Evolutionary conservation across 768 basidiomycete species (phyloP), one percentile per base, ranked within the genome.

Genomic region (Lactifluus subvellereus): DNA sequence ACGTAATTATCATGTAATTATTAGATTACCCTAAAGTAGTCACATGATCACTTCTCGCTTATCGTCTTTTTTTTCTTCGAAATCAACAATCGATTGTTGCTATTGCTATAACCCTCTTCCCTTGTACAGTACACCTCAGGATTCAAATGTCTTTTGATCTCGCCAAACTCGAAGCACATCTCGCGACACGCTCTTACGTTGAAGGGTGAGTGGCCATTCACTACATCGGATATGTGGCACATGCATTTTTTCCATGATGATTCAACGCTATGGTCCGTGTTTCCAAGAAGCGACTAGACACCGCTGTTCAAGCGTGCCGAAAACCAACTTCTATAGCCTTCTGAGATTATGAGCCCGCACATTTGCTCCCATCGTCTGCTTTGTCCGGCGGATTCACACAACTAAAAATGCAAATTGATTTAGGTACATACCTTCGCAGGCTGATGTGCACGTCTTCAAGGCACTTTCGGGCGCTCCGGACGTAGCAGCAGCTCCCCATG

Each of bases 251-350:
- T 62, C 66, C 71, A 69, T 81, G 87, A 91, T 89, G 89, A 90
- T 75, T 67, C 69, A 43, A 78, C 73, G 88, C 88, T 89, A 89
- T 91, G 91, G 91, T 93, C 90, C 91, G 91, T 91, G 90, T 92
- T 92, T 89, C 91, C 84, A 86, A 92, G 88, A 85, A 84, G 88
- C 85, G 89, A 85, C 79, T 87, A 94, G 91, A 92, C 87, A 89
- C 83, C 89, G 87, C 88, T 84, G 82, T 76, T 77, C 30, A 79
- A 82, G 74, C 74, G 78, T 91, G 89, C 87, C 78, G 89, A 91
- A 70, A 88, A 71, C 70, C 67, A 69, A 75, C 74, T 77, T 80
- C 87, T 63, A 81, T 86, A 83, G 87, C 86, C 74, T 70, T 84
- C 89, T 91, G 90, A 91, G 54, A 27, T 48, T 20, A 37, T 50